Evolutionary conservation across 192 early-diverging fungal species (phyloP).

Genomic region (Backusella australiensis): DNA sequence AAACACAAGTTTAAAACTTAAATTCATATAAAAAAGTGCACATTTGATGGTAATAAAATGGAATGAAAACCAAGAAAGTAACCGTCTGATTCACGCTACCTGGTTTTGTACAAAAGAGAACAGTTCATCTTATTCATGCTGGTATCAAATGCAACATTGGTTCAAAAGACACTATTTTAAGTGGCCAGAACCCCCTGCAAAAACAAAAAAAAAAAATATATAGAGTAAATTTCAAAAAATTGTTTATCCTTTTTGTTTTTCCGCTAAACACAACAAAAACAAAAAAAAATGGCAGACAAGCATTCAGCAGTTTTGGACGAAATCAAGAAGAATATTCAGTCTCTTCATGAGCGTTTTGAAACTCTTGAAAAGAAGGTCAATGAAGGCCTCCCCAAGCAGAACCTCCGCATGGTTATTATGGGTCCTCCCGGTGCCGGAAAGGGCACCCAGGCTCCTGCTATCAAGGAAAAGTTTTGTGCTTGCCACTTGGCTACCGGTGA

Average conservation of each 20-base stretch:
- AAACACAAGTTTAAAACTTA: too few relatives aligned
- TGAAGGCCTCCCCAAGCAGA: conserved; percentile 25
- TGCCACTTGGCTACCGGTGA: conserved; percentile 99
- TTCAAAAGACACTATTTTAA: not conserved
- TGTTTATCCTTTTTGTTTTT: not conserved
- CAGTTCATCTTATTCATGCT: not conserved
- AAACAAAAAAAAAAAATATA: not conserved
- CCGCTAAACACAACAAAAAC: conserved; percentile 1
- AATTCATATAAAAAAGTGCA: not conserved
- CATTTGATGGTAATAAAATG: not conserved
- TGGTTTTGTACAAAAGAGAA: not conserved
- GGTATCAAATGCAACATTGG: not conserved
- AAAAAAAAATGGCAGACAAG: conserved; percentile 30
- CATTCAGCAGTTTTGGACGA: conserved; percentile 39
- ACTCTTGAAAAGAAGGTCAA: conserved; percentile 38
- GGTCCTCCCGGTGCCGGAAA: conserved; percentile 89
- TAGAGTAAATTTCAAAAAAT: not conserved
- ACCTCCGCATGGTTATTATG: conserved; percentile 80
- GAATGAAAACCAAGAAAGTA: not conserved
- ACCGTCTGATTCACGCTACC: not conserved
- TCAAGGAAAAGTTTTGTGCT: conserved; percentile 92
- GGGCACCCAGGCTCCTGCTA: conserved; percentile 83
- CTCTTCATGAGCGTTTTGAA: conserved; percentile 37
- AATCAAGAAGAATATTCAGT: conserved; percentile 43
- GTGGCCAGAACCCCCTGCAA: not conserved